phyloP scores from a whole-genome alignment of 306 rosid species.

The Amphicarpaea edgeworthii region DNA sequence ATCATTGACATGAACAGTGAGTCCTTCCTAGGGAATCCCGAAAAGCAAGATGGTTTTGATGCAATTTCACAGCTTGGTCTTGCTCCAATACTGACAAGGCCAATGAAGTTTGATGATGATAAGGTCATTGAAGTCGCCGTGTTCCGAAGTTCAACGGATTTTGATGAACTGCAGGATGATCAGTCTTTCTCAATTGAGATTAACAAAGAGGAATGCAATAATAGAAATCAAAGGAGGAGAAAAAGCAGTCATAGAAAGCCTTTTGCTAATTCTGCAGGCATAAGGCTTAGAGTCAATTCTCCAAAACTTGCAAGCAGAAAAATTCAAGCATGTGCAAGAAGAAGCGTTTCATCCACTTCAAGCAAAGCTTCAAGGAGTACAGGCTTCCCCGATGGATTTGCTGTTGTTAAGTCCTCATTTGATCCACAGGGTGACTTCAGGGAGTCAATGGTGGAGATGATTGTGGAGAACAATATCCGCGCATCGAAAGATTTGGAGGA shows the following conservation, averaged over 20 bases:
- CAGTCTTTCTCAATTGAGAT: conserved; percentile 47
- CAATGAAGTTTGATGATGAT: conserved; percentile 55
- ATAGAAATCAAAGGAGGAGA: conserved; percentile 49
- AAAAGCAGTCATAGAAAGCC: conserved; percentile 49
- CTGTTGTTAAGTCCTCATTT: conserved; percentile 77
- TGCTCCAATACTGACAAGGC: conserved; percentile 72
- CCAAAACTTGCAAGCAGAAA: conserved; percentile 74
- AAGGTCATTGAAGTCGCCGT: conserved; percentile 44
- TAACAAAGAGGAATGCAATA: conserved; percentile 49
- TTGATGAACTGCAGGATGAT: conserved; percentile 43
- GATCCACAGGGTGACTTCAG: conserved; percentile 86
- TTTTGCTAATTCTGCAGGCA: conserved; percentile 57
- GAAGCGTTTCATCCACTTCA: conserved; percentile 57
- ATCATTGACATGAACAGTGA: conserved; percentile 80
- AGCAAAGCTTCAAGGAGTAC: conserved; percentile 48
- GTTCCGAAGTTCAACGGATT: conserved; percentile 51
- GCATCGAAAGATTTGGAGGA: conserved; percentile 85
- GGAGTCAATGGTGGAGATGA: conserved; percentile 96
- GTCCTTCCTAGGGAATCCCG: conserved; percentile 50
- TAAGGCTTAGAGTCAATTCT: conserved; percentile 73
- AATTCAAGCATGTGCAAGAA: conserved; percentile 61
- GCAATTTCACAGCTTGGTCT: conserved; percentile 63
- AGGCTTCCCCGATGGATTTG: conserved; percentile 74
- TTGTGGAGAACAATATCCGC: conserved; percentile 77
- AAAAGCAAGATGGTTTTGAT: conserved; percentile 55